Evolutionary conservation across 2,329 filamentous ascomycete species (phyloP).

Genomic region (Hirsutella rhossiliensis): DNA sequence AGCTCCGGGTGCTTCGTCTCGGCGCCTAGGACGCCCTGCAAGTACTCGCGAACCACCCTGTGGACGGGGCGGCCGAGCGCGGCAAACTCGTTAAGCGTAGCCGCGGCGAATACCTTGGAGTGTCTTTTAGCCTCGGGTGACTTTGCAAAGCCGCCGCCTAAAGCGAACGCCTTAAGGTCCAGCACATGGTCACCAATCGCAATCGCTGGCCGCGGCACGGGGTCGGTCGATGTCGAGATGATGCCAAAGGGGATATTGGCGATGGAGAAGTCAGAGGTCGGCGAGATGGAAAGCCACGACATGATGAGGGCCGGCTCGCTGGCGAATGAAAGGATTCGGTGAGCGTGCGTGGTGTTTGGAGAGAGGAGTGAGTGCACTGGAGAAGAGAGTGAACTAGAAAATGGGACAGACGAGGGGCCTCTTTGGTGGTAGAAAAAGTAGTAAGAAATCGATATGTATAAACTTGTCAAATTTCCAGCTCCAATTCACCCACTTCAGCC

Average conservation of each 20-base stretch:
- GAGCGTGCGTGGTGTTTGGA: too few relatives aligned
- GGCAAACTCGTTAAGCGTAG: conserved; percentile 21
- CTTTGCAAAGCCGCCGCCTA: conserved; percentile 24
- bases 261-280: conserved; percentile 46
- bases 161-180: conserved; percentile 52
- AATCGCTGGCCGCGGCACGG: conserved; percentile 50
- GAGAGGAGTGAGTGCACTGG: too few relatives aligned
- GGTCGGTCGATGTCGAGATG: conserved; percentile 50
- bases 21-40: conserved; percentile 47
- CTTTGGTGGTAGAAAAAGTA: too few relatives aligned
- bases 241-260: conserved; percentile 78
- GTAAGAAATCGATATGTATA: too few relatives aligned
- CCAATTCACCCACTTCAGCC: too few relatives aligned
- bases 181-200: conserved; percentile 64
- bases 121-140: conserved; percentile 13
- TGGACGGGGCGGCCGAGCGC: conserved; percentile 55
- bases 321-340: too few relatives aligned
- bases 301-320: too few relatives aligned
- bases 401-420: too few relatives aligned
- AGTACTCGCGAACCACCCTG: conserved; percentile 56
- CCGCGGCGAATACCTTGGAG: conserved; percentile 12
- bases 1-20: conserved; percentile 29
- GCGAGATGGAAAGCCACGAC: conserved; percentile 15
- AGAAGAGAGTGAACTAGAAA: too few relatives aligned
- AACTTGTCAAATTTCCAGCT: too few relatives aligned